These are phyloP conservation scores for Przewalskia tangutica DNA, from an alignment of 257 asterid species.

Conservation along the genomic window DNA sequence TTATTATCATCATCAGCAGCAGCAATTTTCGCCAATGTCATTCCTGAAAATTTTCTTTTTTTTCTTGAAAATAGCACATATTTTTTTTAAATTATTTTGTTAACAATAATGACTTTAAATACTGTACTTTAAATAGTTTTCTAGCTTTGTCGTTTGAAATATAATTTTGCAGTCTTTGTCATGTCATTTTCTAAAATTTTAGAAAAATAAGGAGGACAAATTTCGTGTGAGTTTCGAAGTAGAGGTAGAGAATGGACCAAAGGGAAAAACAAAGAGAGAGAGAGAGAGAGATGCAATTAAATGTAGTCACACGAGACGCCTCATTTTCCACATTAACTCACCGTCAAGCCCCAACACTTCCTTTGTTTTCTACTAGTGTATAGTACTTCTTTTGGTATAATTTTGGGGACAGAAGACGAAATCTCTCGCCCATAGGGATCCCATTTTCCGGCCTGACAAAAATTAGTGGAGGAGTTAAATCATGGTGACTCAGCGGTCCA, in stretches of 20 bases:
- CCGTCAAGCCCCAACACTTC: neutral
- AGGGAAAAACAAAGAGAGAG: neutral
- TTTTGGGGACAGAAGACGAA: no score
- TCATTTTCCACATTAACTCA: neutral
- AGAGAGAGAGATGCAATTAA: neutral
- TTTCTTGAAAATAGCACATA: neutral
- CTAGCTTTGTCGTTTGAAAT: neutral
- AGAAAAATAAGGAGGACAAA: neutral
- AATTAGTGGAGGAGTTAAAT: no score
- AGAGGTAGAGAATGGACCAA: neutral
- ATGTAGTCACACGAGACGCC: conserved; percentile 2
- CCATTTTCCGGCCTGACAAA: no score
- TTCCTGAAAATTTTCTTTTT: neutral
- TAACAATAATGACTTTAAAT: neutral
- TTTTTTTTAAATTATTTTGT: neutral
- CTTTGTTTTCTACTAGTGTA: no score
- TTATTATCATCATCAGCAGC: neutral
- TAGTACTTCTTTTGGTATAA: neutral
- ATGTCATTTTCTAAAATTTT: neutral
- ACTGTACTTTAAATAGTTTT: neutral
- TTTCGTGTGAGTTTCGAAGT: neutral
- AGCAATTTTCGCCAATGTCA: neutral
- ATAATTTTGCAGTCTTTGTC: neutral
- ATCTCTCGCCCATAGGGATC: no score
- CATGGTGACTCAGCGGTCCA: no score